Percentiles rank a stretch among this genome's conserved stretches.
These are phyloP conservation scores for Begonia masoniana DNA, from an alignment of 306 rosid species.

Conservation along the genomic window DNA sequence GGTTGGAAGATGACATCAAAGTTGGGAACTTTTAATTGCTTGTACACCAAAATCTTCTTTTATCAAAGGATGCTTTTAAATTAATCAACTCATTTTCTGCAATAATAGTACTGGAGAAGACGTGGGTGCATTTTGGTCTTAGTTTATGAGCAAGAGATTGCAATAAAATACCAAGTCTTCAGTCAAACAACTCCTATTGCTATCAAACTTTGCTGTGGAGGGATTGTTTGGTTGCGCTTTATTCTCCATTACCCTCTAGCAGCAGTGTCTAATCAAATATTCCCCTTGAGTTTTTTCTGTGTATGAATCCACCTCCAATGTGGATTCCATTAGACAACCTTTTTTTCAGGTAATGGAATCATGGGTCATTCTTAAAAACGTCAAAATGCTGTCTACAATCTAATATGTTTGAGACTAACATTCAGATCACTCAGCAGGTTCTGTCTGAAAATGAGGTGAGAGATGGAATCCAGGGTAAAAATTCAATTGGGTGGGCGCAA, in stretches of 20 bases:
- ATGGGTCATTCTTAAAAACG: background rate
- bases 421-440: too few relatives aligned
- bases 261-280: background rate
- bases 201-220: background rate
- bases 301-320: slow-evolving; percentile 24
- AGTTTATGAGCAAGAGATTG: too few relatives aligned
- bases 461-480: background rate
- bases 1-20: too few relatives aligned
- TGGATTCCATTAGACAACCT: slow-evolving; percentile 28
- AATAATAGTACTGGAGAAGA: too few relatives aligned
- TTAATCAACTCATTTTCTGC: background rate
- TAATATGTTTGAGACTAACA: too few relatives aligned
- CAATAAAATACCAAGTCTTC: background rate
- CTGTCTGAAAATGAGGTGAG: background rate
- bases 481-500: background rate
- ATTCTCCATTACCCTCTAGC: background rate
- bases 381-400: background rate
- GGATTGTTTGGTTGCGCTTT: too few relatives aligned
- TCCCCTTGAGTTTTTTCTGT: slow-evolving; percentile 3
- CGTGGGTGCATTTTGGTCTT: too few relatives aligned
- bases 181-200: background rate
- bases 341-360: slow-evolving; percentile 6
- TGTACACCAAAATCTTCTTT: background rate
- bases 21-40: background rate
- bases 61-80: background rate